These are phyloP conservation scores for Phytophthora quininea DNA, from an alignment of 352 stramenopile genomes.

Conservation along the genomic window DNA sequence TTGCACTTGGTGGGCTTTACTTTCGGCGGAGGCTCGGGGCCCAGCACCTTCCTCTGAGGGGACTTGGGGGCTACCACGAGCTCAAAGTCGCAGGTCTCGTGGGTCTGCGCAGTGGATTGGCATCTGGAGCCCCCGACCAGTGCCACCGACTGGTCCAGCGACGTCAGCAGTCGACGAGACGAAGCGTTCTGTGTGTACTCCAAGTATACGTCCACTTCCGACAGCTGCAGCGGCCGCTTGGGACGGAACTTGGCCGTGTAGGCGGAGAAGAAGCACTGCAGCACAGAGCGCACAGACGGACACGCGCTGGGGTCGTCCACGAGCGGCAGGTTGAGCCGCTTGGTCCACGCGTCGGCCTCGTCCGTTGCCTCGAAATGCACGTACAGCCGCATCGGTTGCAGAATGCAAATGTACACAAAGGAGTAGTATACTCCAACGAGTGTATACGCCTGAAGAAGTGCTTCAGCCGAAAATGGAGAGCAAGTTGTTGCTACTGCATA, in stretches of 20 bases:
- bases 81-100: constrained; percentile 43
- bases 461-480: not conserved
- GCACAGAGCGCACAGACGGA: constrained; percentile 46
- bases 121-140: not conserved
- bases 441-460: not conserved
- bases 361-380: constrained; percentile 63
- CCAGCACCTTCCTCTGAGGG: constrained; percentile 12
- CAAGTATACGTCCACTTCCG: constrained; percentile 47
- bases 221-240: constrained; percentile 22
- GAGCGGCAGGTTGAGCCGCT: constrained; percentile 49
- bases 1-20: constrained; percentile 8
- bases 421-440: not conserved
- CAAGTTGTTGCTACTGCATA: not conserved
- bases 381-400: constrained; percentile 53
- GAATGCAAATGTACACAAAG: not conserved
- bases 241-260: constrained; percentile 54
- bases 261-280: constrained; percentile 42
- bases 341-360: constrained; percentile 49
- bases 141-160: constrained; percentile 30
- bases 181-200: constrained; percentile 41
- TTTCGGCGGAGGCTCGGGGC: constrained; percentile 1
- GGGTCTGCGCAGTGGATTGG: not conserved
- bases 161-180: constrained; percentile 23
- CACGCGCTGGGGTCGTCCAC: constrained; percentile 8
- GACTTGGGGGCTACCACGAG: constrained; percentile 40